A percentile compares a stretch with the other conserved stretches of the same genome.
Evolutionary conservation across 495 filamentous ascomycete species (phyloP).

Genomic region (Parachaetomium inaequale): DNA sequence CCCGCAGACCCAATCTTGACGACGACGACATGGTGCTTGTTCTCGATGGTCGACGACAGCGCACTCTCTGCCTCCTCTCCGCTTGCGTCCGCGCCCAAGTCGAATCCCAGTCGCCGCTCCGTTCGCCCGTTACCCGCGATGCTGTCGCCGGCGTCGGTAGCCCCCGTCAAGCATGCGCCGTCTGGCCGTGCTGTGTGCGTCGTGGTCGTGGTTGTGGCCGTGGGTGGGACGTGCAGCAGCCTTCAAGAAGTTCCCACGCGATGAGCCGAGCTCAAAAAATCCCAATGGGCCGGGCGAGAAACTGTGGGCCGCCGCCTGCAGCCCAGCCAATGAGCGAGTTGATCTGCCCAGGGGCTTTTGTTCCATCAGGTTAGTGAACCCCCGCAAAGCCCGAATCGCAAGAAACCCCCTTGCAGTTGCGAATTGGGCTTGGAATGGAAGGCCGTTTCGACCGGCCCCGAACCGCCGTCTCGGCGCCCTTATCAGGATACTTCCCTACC

Average conservation of each 20-base stretch:
- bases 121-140: background rate
- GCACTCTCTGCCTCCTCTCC: background rate
- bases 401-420: background rate
- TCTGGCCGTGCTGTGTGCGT: background rate
- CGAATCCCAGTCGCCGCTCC: background rate
- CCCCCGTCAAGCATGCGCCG: conserved; percentile 3
- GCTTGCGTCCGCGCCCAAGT: background rate
- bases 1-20: conserved; percentile 15
- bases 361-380: background rate
- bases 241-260: background rate
- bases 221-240: background rate
- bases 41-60: background rate
- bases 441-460: background rate
- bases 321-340: background rate
- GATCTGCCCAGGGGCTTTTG: background rate
- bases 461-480: background rate
- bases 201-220: background rate
- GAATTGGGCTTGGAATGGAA: too few species aligned
- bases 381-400: background rate
- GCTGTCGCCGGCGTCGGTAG: background rate
- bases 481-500: too few species aligned
- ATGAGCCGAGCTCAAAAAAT: conserved; percentile 4
- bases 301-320: background rate
- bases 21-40: conserved; percentile 16
- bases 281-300: background rate